Conservation (phyloP, 495 filamentous ascomycete species). For the Choiromyces venosus region DNA sequence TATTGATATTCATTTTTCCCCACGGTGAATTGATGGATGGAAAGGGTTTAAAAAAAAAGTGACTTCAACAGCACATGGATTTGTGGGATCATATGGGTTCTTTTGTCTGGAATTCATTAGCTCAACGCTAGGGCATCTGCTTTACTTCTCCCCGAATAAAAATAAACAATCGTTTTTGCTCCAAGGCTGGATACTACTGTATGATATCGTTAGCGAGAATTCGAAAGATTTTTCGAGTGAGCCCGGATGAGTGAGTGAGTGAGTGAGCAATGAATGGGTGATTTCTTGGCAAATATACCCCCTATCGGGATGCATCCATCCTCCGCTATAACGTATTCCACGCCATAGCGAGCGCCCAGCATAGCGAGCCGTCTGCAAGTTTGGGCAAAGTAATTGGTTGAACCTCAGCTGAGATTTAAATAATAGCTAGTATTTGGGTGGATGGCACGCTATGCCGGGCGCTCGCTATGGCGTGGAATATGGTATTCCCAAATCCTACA, state of each 20-base stretch:
- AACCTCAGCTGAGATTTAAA: no score
- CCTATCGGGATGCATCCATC: no score
- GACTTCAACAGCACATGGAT: constrained; percentile 1
- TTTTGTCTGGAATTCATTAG: constrained; percentile 5
- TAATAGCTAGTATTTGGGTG: no score
- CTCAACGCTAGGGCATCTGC: constrained; percentile 30
- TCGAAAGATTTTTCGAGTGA: neutral
- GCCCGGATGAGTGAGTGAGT: neutral
- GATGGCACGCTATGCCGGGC: no score
- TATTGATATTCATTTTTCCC: constrained; percentile 14
- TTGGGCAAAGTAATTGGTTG: no score
- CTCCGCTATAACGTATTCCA: no score
- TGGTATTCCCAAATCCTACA: no score
- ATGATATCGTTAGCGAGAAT: neutral
- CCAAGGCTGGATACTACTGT: constrained; percentile 6
- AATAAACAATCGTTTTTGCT: neutral
- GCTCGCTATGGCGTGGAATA: no score
- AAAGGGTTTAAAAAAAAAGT: constrained; percentile 38
- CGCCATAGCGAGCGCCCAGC: no score
- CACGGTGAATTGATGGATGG: constrained; percentile 11
- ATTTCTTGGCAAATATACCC: neutral
- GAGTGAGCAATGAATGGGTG: neutral
- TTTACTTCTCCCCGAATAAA: neutral
- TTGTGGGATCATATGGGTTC: neutral
- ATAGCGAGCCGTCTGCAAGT: no score